These are phyloP conservation scores for Tolypocladium tropicale DNA, from an alignment of 2,329 filamentous ascomycete genomes.

Conservation along the genomic window DNA sequence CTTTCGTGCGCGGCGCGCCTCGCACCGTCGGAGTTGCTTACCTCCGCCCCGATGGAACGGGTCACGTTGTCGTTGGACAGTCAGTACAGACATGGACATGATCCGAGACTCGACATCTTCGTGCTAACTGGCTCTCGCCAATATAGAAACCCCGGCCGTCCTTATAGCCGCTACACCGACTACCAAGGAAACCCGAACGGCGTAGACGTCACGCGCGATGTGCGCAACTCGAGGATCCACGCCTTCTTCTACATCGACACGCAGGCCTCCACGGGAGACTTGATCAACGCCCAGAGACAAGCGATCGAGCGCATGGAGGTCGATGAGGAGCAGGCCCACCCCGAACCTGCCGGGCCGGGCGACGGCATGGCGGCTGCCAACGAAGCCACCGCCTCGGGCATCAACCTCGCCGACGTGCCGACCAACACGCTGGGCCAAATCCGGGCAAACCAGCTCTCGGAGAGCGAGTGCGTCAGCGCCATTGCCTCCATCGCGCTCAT, in stretches of 20 bases:
- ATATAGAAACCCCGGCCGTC: neutral
- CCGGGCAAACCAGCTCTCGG: too few species aligned
- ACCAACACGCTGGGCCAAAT: too few species aligned
- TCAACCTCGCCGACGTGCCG: too few species aligned
- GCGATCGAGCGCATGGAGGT: neutral
- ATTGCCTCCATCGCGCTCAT: too few species aligned
- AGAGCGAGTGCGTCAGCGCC: too few species aligned
- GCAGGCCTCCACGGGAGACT: neutral
- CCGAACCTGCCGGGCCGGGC: too few species aligned
- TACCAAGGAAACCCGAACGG: neutral
- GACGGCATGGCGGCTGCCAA: too few species aligned
- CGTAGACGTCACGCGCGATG: neutral
- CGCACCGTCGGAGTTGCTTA: neutral
- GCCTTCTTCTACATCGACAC: neutral
- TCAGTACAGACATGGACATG: neutral
- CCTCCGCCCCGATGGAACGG: neutral
- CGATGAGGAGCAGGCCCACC: too few species aligned
- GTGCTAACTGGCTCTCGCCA: neutral
- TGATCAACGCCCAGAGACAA: neutral
- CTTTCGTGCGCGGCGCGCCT: neutral
- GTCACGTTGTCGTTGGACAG: neutral
- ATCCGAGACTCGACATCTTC: too few species aligned
- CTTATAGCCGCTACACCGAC: neutral
- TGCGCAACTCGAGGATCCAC: neutral
- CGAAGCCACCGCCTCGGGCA: too few species aligned